Evolutionary conservation across 1,139 yeast genomes (phyloP).

Genomic region (Lodderomyces pseudojiufengensis): DNA sequence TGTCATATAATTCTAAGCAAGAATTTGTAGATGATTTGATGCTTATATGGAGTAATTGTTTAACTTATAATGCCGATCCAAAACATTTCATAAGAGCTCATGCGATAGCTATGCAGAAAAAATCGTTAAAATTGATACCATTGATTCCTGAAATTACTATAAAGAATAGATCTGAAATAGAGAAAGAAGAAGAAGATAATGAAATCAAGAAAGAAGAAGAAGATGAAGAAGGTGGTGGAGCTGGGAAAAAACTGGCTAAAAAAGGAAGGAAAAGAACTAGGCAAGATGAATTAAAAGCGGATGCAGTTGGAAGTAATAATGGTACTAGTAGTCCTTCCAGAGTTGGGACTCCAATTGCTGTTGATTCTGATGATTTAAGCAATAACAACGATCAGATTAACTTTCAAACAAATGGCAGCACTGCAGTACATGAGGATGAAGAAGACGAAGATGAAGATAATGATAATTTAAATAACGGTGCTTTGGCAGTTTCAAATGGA

Average conservation of each 20-base stretch:
- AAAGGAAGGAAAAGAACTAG: slow-evolving; percentile 44
- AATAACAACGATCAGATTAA: too few species aligned
- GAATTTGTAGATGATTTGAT: slow-evolving; percentile 91
- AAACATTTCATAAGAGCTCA: slow-evolving; percentile 86
- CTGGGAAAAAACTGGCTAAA: slow-evolving; percentile 34
- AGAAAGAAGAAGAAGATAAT: slow-evolving; percentile 59
- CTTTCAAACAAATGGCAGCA: too few species aligned
- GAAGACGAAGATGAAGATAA: slow-evolving; percentile 6
- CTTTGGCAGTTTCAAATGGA: slow-evolving; percentile 13
- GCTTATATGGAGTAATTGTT: slow-evolving; percentile 94
- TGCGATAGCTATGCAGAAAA: slow-evolving; percentile 95
- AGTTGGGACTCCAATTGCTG: slow-evolving; percentile 7
- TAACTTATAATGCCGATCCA: slow-evolving; percentile 92
- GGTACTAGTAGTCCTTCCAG: slow-evolving; percentile 9
- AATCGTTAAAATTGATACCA: slow-evolving; percentile 71
- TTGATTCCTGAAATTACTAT: slow-evolving; percentile 84
- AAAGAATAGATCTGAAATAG: slow-evolving; percentile 80
- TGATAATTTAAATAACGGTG: slow-evolving; percentile 3
- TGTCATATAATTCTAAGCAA: slow-evolving; percentile 77
- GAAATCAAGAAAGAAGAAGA: slow-evolving; percentile 34
- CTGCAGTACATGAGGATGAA: slow-evolving; percentile 1
- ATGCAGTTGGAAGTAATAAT: slow-evolving; percentile 5
- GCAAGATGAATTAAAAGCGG: slow-evolving; percentile 34
- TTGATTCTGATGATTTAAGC: too few species aligned
- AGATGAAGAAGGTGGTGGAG: slow-evolving; percentile 34